These are phyloP conservation scores for Amanita pallidorosea DNA, from an alignment of 768 basidiomycete genomes.

Conservation along the genomic window DNA sequence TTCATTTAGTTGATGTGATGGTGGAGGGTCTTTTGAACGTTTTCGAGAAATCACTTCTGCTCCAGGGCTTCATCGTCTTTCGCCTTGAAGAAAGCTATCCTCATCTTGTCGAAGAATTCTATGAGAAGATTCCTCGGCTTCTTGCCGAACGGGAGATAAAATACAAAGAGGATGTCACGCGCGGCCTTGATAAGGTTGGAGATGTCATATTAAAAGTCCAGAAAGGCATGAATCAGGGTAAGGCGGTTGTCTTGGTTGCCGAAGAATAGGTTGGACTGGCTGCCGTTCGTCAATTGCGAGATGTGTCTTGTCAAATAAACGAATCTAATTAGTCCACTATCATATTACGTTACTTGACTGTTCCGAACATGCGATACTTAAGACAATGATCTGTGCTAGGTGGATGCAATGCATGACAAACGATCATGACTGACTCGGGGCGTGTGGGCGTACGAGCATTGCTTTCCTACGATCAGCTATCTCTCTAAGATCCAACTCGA, in stretches of 20 bases:
- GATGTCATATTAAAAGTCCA: conserved; percentile 24
- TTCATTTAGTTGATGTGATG: background rate
- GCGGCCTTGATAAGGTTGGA: conserved; percentile 26
- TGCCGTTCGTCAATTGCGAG: too few relatives aligned
- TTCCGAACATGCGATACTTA: too few relatives aligned
- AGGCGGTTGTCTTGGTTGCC: conserved; percentile 17
- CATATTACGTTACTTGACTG: too few relatives aligned
- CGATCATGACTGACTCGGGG: too few relatives aligned
- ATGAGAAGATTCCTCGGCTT: conserved; percentile 22
- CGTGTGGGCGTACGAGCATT: too few relatives aligned
- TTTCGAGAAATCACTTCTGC: conserved; percentile 27
- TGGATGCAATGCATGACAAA: too few relatives aligned
- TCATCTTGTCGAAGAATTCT: conserved; percentile 18
- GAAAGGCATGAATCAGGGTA: conserved; percentile 17
- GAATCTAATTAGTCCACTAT: too few relatives aligned
- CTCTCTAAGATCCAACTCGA: too few relatives aligned
- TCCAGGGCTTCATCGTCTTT: conserved; percentile 32
- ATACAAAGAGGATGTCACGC: conserved; percentile 23
- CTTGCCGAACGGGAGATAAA: conserved; percentile 28
- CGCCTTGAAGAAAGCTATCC: conserved; percentile 19
- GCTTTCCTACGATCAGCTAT: too few relatives aligned
- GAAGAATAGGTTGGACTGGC: conserved; percentile 8
- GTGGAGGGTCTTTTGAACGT: conserved; percentile 27
- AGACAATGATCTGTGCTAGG: too few relatives aligned
- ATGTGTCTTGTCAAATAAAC: too few relatives aligned